Conservation (phyloP, 2,329 filamentous ascomycete genomes). For the Cylindrodendrum hubeiense region DNA sequence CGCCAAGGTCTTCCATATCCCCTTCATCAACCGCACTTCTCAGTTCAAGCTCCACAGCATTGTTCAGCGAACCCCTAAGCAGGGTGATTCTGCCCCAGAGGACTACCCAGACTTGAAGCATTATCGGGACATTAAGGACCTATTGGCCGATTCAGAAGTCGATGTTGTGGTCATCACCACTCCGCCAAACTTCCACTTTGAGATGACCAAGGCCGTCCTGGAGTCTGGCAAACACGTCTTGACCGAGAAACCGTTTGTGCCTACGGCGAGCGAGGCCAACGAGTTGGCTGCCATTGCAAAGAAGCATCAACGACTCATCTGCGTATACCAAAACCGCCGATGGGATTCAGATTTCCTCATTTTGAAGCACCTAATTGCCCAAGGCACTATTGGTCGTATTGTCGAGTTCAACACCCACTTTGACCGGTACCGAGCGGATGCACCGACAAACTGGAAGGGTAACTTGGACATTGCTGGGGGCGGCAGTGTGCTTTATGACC, state of each 20-base stretch:
- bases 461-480: slow-evolving; percentile 70
- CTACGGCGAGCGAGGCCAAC: slow-evolving; percentile 75
- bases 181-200: slow-evolving; percentile 78
- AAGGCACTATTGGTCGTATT: slow-evolving; percentile 75
- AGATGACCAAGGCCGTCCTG: slow-evolving; percentile 73
- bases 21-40: slow-evolving; percentile 75
- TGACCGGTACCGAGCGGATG: slow-evolving; percentile 76
- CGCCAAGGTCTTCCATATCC: slow-evolving; percentile 88
- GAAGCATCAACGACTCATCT: slow-evolving; percentile 64
- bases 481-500: slow-evolving; percentile 78
- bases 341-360: slow-evolving; percentile 85
- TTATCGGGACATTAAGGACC: slow-evolving; percentile 70
- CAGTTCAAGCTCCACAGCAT: slow-evolving; percentile 78
- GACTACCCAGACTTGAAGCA: slow-evolving; percentile 76
- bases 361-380: slow-evolving; percentile 70
- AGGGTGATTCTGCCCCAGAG: slow-evolving; percentile 73
- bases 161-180: slow-evolving; percentile 80
- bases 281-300: slow-evolving; percentile 69
- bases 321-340: slow-evolving; percentile 81
- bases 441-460: slow-evolving; percentile 76
- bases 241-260: slow-evolving; percentile 87
- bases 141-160: slow-evolving; percentile 74
- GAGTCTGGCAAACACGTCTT: slow-evolving; percentile 82
- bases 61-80: slow-evolving; percentile 78
- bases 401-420: slow-evolving; percentile 86